phyloP scores from a whole-genome alignment of 495 filamentous ascomycete species.

The Tuber brumale region DNA sequence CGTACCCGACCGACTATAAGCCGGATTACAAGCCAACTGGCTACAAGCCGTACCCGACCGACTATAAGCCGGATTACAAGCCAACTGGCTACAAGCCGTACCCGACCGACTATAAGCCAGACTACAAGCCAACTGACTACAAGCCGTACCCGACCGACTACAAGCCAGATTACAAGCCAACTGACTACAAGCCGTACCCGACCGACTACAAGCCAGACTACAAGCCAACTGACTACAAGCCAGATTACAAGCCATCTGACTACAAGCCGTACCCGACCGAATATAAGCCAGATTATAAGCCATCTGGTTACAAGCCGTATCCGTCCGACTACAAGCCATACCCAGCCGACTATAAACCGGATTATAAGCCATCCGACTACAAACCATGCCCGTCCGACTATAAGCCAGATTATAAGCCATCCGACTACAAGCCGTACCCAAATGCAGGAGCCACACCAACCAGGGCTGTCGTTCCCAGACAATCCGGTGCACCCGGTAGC shows the following conservation, averaged over 20 bases:
- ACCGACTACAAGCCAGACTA: not conserved
- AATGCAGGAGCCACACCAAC: not conserved
- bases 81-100: not conserved
- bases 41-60: not conserved
- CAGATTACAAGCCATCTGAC: not conserved
- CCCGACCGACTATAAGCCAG: too few relatives aligned
- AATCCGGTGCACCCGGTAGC: not conserved
- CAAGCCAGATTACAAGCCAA: not conserved
- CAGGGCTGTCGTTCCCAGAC: not conserved
- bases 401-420: too few relatives aligned
- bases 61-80: not conserved
- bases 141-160: not conserved
- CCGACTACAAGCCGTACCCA: not conserved
- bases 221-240: not conserved
- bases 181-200: too few relatives aligned
- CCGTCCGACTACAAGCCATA: not conserved
- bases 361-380: not conserved
- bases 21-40: not conserved
- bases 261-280: conserved; percentile 6
- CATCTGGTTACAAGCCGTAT: not conserved
- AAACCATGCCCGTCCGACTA: not conserved
- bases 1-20: conserved; percentile 7
- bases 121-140: not conserved
- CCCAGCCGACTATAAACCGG: too few relatives aligned
- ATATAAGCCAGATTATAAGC: too few relatives aligned